These are phyloP conservation scores for Batrachochytrium dendrobatidis DNA, from an alignment of 371 early-diverging fungal genomes.

Conservation along the genomic window DNA sequence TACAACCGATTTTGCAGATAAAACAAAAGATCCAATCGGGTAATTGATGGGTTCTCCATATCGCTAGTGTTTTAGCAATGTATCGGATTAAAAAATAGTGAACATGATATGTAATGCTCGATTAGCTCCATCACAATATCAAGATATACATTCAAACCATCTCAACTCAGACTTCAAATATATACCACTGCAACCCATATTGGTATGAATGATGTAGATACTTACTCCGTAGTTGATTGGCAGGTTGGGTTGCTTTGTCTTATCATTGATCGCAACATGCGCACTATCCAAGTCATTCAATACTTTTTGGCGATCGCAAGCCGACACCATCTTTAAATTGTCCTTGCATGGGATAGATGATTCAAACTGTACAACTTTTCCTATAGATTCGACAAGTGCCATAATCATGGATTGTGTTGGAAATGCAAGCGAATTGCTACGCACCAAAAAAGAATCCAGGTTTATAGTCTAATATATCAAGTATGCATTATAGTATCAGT, in stretches of 20 bases:
- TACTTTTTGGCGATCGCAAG: too few relatives aligned
- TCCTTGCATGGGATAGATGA: slow-evolving; percentile 1
- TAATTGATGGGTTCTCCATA: not conserved
- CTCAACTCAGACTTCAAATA: too few relatives aligned
- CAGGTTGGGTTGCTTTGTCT: not conserved
- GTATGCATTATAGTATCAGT: too few relatives aligned
- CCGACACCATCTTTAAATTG: too few relatives aligned
- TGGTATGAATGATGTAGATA: too few relatives aligned
- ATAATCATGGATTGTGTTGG: slow-evolving; percentile 10
- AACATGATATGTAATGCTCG: too few relatives aligned
- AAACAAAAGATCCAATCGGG: not conserved
- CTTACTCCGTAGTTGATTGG: too few relatives aligned
- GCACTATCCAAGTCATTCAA: too few relatives aligned
- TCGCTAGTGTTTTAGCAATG: not conserved
- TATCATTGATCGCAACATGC: too few relatives aligned
- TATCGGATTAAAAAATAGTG: not conserved
- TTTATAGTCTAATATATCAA: slow-evolving; percentile 8
- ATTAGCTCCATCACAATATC: too few relatives aligned
- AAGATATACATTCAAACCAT: too few relatives aligned
- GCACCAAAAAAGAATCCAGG: not conserved
- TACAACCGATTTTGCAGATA: not conserved
- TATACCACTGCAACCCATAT: too few relatives aligned
- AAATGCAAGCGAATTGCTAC: not conserved
- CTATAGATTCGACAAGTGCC: slow-evolving; percentile 1
- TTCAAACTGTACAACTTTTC: slow-evolving; percentile 3